Evolutionary conservation across 1,284 basidiomycete species (phyloP).

Genomic region (Ceratobasidium sp.): DNA sequence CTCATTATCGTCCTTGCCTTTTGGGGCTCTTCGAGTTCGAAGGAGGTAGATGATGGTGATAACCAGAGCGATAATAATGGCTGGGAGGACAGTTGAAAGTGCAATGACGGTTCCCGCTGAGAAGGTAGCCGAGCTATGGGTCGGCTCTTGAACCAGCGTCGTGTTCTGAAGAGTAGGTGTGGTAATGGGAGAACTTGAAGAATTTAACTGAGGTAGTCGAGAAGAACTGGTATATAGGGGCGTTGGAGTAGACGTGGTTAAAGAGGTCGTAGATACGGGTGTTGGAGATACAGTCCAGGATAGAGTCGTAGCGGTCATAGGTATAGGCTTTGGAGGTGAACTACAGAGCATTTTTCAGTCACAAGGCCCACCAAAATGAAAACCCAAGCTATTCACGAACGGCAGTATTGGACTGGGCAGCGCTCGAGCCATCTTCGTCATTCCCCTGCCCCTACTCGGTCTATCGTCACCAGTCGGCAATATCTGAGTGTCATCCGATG

Average conservation of each 20-base stretch:
- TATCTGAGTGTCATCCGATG: neutral
- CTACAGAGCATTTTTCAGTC: slow-evolving; percentile 8
- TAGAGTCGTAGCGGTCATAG: neutral
- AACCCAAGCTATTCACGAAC: slow-evolving; percentile 25
- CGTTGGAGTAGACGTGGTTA: no score
- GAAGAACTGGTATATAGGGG: neutral
- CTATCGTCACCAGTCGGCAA: neutral
- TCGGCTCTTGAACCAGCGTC: no score
- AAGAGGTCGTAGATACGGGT: no score
- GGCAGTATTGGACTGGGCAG: slow-evolving; percentile 4
- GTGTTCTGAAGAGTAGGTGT: no score
- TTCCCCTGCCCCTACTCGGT: neutral
- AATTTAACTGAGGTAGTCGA: neutral
- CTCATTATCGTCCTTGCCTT: neutral
- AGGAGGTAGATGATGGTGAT: slow-evolving; percentile 11
- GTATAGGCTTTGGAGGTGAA: neutral
- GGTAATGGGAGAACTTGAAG: neutral
- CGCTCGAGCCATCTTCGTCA: neutral
- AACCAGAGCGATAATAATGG: slow-evolving; percentile 1
- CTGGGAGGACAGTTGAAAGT: slow-evolving; percentile 17
- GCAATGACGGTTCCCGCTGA: slow-evolving; percentile 26
- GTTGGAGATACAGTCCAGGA: neutral
- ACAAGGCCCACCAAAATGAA: neutral
- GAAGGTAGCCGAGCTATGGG: no score
- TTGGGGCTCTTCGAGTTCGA: slow-evolving; percentile 15